phyloP scores from a whole-genome alignment of 768 basidiomycete genomes.

The Tricholoma sp. region DNA sequence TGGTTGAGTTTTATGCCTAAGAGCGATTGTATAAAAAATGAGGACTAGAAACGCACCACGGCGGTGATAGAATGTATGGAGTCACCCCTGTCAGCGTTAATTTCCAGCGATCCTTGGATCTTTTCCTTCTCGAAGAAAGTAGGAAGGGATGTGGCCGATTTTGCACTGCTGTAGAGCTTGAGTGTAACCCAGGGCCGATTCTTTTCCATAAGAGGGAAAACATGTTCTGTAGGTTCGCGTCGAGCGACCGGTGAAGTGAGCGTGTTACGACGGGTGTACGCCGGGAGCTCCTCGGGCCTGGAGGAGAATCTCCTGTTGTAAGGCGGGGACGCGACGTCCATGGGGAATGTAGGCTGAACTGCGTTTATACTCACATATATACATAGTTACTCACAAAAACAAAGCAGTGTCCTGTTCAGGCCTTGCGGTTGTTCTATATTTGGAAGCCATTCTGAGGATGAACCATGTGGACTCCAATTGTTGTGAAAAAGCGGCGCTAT shows the following conservation, averaged over 20 bases:
- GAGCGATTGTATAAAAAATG: neutral
- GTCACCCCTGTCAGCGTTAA: slow-evolving; percentile 46
- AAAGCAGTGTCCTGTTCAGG: slow-evolving; percentile 29
- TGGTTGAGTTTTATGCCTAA: slow-evolving; percentile 12
- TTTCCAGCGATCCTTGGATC: slow-evolving; percentile 41
- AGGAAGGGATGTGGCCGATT: slow-evolving; percentile 45
- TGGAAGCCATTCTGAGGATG: slow-evolving; percentile 10
- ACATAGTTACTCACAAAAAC: slow-evolving; percentile 15
- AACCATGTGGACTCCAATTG: slow-evolving; percentile 18
- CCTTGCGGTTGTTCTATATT: slow-evolving; percentile 6
- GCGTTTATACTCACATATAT: slow-evolving; percentile 15
- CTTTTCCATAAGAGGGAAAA: slow-evolving; percentile 38
- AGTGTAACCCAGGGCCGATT: slow-evolving; percentile 40
- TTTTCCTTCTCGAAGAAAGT: slow-evolving; percentile 52
- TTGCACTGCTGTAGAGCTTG: slow-evolving; percentile 45
- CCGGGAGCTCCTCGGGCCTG: slow-evolving; percentile 42
- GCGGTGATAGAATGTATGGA: slow-evolving; percentile 45
- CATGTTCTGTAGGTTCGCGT: slow-evolving; percentile 45
- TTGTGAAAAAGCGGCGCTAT: neutral
- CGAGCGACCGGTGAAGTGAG: slow-evolving; percentile 33
- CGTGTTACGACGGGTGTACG: slow-evolving; percentile 45
- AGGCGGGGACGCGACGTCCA: slow-evolving; percentile 46
- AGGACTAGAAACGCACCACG: slow-evolving; percentile 25
- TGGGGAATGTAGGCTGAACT: slow-evolving; percentile 17
- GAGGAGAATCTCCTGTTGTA: slow-evolving; percentile 46